A percentile compares a stretch with the other conserved stretches of the same genome.
Evolutionary conservation across 257 asterid species (phyloP).

Genomic region (Jacaranda mimosifolia): DNA sequence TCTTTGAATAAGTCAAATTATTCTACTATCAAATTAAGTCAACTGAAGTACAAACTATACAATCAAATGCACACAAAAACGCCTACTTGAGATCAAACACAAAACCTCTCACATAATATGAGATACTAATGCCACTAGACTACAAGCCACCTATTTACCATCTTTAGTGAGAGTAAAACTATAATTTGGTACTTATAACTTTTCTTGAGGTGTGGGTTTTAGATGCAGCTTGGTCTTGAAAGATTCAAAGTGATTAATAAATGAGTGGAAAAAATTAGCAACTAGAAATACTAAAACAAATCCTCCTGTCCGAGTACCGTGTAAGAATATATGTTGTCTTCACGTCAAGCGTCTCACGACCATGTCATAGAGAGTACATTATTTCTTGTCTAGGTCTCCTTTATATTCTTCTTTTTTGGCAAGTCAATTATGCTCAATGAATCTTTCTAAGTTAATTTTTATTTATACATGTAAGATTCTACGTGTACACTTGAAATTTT

Average conservation of each 20-base stretch:
- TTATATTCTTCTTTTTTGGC: background rate
- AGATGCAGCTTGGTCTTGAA: background rate
- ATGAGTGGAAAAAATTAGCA: background rate
- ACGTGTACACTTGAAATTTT: background rate
- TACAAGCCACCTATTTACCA: no score
- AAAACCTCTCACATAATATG: no score
- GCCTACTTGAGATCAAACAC: no score
- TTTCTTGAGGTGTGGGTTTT: no score
- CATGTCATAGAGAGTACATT: background rate
- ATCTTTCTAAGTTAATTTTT: background rate
- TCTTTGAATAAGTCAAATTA: no score
- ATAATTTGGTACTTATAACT: no score
- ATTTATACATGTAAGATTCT: background rate
- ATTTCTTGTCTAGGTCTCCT: background rate
- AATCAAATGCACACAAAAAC: no score
- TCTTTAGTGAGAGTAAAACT: no score
- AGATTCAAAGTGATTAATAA: background rate
- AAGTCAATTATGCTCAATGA: background rate
- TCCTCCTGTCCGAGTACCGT: background rate
- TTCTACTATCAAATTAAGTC: no score
- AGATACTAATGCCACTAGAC: no score
- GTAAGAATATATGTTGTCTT: no score
- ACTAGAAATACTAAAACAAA: background rate
- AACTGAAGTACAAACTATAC: no score
- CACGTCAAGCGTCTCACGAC: background rate